Evolutionary conservation across 306 rosid species (phyloP).

Genomic region (Pueraria montana): DNA sequence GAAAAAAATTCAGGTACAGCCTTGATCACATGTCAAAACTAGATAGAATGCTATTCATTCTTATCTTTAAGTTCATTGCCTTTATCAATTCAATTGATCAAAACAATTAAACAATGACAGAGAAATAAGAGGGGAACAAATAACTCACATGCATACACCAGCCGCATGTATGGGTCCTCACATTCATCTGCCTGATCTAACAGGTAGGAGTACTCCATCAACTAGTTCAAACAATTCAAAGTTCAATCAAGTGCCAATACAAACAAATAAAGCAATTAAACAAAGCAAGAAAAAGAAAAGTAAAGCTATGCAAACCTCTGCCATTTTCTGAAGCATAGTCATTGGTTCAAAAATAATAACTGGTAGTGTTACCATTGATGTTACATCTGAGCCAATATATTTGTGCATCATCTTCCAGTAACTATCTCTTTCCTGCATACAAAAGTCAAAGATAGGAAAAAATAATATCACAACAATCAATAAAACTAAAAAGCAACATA

Average conservation of each 20-base stretch:
- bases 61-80: neutral
- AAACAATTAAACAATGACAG: conserved; percentile 9
- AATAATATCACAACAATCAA: conserved; percentile 17
- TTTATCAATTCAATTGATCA: neutral
- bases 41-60: conserved; percentile 22
- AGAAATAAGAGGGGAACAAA: conserved; percentile 13
- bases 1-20: neutral
- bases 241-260: conserved; percentile 24
- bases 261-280: conserved; percentile 20
- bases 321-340: conserved; percentile 97
- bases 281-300: neutral
- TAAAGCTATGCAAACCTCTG: conserved; percentile 73
- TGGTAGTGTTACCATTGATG: conserved; percentile 93
- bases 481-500: conserved; percentile 15
- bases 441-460: conserved; percentile 19
- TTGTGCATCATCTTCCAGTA: conserved; percentile 98
- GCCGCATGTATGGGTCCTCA: conserved; percentile 86
- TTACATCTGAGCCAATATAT: conserved; percentile 84
- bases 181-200: conserved; percentile 86
- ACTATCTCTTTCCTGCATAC: conserved; percentile 82
- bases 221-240: conserved; percentile 58
- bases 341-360: conserved; percentile 94
- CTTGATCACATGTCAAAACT: conserved; percentile 13
- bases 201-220: conserved; percentile 92
- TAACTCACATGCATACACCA: conserved; percentile 84